Conservation (phyloP, 441 rosid species). For the Theobroma grandiflorum region DNA sequence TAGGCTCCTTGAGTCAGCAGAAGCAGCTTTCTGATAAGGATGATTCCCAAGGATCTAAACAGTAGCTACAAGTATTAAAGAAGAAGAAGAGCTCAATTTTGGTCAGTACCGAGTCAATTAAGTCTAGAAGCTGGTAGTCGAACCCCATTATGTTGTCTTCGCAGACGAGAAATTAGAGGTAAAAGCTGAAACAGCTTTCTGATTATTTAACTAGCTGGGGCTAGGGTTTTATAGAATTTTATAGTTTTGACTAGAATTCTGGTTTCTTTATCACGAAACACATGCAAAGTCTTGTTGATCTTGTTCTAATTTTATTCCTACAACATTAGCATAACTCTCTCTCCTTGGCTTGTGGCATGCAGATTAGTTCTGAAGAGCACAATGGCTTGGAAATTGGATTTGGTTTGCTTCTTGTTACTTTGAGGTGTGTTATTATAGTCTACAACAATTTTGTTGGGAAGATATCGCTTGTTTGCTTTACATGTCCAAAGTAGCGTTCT, state of each 20-base stretch:
- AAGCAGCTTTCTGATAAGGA: constrained; percentile 37
- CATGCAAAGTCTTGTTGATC: background rate
- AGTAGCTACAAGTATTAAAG: constrained; percentile 28
- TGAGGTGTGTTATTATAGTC: constrained; percentile 28
- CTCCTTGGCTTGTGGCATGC: constrained; percentile 22
- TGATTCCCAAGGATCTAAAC: constrained; percentile 50
- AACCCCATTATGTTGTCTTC: constrained; percentile 8
- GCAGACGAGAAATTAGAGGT: constrained; percentile 29
- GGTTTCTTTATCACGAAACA: background rate
- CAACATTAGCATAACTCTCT: background rate
- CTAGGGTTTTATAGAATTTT: background rate
- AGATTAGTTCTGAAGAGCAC: constrained; percentile 33
- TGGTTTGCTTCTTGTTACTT: constrained; percentile 26
- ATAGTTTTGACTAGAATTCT: background rate
- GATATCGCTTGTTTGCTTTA: constrained; percentile 21
- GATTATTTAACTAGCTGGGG: background rate
- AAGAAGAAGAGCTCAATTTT: background rate
- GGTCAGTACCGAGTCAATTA: background rate
- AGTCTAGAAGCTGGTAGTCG: constrained; percentile 10
- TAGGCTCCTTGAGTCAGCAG: constrained; percentile 32
- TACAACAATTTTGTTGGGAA: constrained; percentile 10
- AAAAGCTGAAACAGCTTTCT: constrained; percentile 11
- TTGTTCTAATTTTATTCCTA: background rate
- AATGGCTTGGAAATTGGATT: constrained; percentile 35
- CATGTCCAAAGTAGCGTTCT: constrained; percentile 9